Base-by-base conservation (phyloP, 2,329 filamentous ascomycete species). In the Cryphonectria carpinicola region DNA sequence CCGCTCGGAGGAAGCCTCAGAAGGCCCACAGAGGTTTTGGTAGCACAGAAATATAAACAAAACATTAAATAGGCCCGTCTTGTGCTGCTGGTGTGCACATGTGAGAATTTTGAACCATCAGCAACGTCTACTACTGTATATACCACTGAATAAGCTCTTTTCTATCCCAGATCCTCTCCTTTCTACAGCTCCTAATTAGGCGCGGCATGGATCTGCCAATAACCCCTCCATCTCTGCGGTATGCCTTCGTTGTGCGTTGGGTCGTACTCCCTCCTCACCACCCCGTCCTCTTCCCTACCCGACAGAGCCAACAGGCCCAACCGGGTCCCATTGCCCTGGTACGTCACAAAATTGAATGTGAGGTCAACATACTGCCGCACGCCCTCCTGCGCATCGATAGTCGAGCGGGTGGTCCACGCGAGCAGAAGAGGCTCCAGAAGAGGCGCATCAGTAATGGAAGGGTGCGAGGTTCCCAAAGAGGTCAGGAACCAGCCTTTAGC, bases 361-460 rank as follows among this genome's bases (percentile, higher is more conserved):
- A 89, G 81, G 61, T 86, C 82, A 39, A 91, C 88, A 74, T 92
- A 92, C 78, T 90, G 85, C 41, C 81, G 77, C 58, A 92, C 77
- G 0, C 87, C 89, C 70, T 88, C 83, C 60, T 81, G 82, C 1
- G 86, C 86, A 68, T 88, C 81, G n/a, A 90, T 84, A 1, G 82
- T 86, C 0, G 89, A 87, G 0, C 89, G 88, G 0, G 89, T 91
- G 0, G 88, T 87, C 81, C 87, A 86, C 69, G 86, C 84, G 61
- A 92, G 81, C 39, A 92, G 80, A 66, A 85, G 79, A 0, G 90
- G 90, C 72, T 91, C 86, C 10, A 92, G 84, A 3, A 92, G 81
- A 0, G 90, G 89, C 22, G 90, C 90, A 75, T 92, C 90, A 0
- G 90, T 91, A 28, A 91, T 87, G 13, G 85, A 88, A 0, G 90